Base-by-base conservation (phyloP, 1,139 yeast genomes). In the Debaryomyces sp. region DNA sequence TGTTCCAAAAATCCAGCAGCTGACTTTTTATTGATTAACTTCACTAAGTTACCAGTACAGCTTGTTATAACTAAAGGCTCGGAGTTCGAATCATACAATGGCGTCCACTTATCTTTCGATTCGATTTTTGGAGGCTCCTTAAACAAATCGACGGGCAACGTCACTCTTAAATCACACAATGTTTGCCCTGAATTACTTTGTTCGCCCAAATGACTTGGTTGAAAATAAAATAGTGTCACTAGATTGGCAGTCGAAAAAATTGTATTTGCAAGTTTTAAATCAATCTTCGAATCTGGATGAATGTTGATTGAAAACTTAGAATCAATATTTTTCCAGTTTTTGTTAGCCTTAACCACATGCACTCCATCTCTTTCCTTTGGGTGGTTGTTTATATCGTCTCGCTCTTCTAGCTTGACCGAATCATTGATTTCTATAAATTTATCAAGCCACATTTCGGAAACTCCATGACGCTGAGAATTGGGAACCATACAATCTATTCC, bases 1-100 rank as follows among this genome's bases (percentile, higher is more conserved):
- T 66, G 64, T 56, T 82, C 84, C 47, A 83, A 66, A 50, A 62
- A 78, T 36, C 72, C 70, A 1, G 87, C 78, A 1, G 87, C 87
- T 0, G 85, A 70, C 43, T 66, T 62, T 10, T 66, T 64, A 52
- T 82, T 74, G 50, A 83, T 70, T 6, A 70, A 59, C 58, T 81
- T 81, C 54, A 82, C 63, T 61, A 83, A 68, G 58, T 83, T 83
- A 29, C 84, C 84, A 1, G 70, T 65, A 48, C 75, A 71, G 6
- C 68, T 64, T 2, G 85, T 77, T 48, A 82, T 67, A 2, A 55
- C 50, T 41, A 78, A 63, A 24, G 59, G 53, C 12, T 50, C 57
- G 4, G 52, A 43, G 3, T 50, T 50, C 1, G 52, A 43, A 8
- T 54, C 58, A 35, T 63, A 59, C 43, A 73, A 62, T 2, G 72